Evolutionary conservation across 2,329 filamentous ascomycete genomes (phyloP), one percentile per base, ranked within the genome.

Genomic region (Stagonosporopsis chrysanthemi): DNA sequence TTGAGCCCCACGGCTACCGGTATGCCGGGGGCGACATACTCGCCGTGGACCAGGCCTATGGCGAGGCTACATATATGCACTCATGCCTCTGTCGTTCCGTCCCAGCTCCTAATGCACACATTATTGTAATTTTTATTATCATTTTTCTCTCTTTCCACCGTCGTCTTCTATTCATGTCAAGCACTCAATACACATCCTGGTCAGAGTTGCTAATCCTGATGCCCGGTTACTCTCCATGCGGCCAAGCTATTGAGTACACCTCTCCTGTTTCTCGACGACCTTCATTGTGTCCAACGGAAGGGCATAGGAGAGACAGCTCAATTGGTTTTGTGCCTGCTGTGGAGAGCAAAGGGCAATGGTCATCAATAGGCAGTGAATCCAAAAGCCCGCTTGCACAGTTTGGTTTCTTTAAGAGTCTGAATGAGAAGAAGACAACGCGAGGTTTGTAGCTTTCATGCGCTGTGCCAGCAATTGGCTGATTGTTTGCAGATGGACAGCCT

Each of bases 361-460:
- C 69, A 65, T 70, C 69, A 61, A 56, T 71, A 76, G 73, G 70
- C 64, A 75, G 71, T 56, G 67, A 71, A 52, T 69, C 73, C 24
- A 76, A 73, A 55, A 77, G 74, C 58, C 74, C 74, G 44, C 61
- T 76, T 52, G 68, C 73, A 40, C 74, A 73, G 43, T 75, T 77
- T 56, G 67, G 72, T 17, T 88, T 90, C 59, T 84, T 90, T 75
- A 92, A 88, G 76, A 86, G 79, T 65, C 81, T 89, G 38, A 65
- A 65, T 1, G 89, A n/a, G n/a, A n/a, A 91, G 54, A 95, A 88
- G 72, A 85, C 84, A 12, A 92, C 89, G n/a, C 84, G 90, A 83
- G 89, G 90, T 91, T 58, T 28, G 69, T 75, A 46, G 41, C 23
- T 8, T n/a, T 24, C 22, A 19, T 24, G 11, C 62, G 31, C 19